phyloP scores from a whole-genome alignment of 2,329 filamentous ascomycete genomes.

The Aspergillus quadrilineatus region DNA sequence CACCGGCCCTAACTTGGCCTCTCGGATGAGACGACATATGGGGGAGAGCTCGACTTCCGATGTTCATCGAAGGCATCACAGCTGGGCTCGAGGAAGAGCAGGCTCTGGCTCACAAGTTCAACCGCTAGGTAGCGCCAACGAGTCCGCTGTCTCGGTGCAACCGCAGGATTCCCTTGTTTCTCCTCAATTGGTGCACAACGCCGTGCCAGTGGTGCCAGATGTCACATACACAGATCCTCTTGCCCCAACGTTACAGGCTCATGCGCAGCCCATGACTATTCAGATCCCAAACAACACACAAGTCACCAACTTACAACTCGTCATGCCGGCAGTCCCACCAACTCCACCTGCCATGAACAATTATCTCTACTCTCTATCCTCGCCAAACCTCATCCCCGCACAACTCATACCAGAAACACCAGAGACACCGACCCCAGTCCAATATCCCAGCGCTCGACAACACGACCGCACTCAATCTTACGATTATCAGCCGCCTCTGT shows the following conservation, averaged over 20 bases:
- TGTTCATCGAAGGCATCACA: slow-evolving; percentile 15
- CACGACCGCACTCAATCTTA: slow-evolving; percentile 22
- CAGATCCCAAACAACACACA: not conserved
- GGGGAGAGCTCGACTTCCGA: slow-evolving; percentile 19
- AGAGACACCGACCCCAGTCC: slow-evolving; percentile 14
- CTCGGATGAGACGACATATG: slow-evolving; percentile 21
- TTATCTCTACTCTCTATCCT: slow-evolving; percentile 34
- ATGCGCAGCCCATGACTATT: not conserved
- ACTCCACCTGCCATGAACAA: slow-evolving; percentile 20
- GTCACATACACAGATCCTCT: not conserved
- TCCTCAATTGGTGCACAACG: not conserved
- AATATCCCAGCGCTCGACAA: slow-evolving; percentile 1
- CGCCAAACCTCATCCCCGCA: slow-evolving; percentile 31
- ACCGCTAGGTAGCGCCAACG: not conserved
- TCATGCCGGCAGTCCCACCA: slow-evolving; percentile 15
- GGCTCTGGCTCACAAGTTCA: slow-evolving; percentile 9
- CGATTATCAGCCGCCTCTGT: slow-evolving; percentile 14
- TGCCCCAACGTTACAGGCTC: not conserved
- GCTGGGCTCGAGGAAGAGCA: slow-evolving; percentile 14
- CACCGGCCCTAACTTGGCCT: slow-evolving; percentile 20
- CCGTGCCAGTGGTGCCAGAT: not conserved
- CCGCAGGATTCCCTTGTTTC: not conserved
- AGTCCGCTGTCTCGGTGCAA: not conserved
- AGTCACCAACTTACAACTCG: slow-evolving; percentile 10
- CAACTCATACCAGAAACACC: slow-evolving; percentile 22